phyloP scores from a whole-genome alignment of 108 stramenopile species.

The Epithemia pelagica region DNA sequence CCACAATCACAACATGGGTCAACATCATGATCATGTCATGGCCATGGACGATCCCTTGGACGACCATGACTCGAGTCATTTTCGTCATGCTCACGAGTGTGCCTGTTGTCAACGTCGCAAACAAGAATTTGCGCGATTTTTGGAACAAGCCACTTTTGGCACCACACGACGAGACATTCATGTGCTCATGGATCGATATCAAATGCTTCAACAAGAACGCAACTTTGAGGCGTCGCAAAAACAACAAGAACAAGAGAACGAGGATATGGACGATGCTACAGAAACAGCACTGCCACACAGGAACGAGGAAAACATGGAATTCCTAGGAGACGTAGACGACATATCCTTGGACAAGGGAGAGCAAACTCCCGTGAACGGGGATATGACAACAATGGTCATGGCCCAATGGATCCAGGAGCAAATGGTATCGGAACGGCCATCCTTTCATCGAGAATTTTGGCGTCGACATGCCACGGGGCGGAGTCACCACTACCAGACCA shows the following conservation, averaged over 20 bases:
- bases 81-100: too few species aligned
- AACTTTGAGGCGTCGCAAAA: not conserved
- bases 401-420: conserved; percentile 35
- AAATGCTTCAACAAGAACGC: not conserved
- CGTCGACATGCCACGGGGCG: conserved; percentile 24
- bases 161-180: conserved; percentile 20
- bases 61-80: too few species aligned
- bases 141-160: conserved; percentile 54
- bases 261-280: not conserved
- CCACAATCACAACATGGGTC: too few species aligned
- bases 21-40: too few species aligned
- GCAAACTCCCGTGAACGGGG: not conserved
- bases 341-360: too few species aligned
- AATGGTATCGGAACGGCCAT: conserved; percentile 21
- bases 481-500: conserved; percentile 1
- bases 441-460: conserved; percentile 34
- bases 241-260: not conserved
- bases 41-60: too few species aligned
- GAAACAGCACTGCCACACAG: not conserved
- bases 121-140: conserved; percentile 27
- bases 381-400: not conserved
- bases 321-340: too few species aligned
- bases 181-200: not conserved
- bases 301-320: too few species aligned
- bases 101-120: too few species aligned